phyloP scores from a whole-genome alignment of 2,329 filamentous ascomycete species.

The Trichoderma brevicompactum region DNA sequence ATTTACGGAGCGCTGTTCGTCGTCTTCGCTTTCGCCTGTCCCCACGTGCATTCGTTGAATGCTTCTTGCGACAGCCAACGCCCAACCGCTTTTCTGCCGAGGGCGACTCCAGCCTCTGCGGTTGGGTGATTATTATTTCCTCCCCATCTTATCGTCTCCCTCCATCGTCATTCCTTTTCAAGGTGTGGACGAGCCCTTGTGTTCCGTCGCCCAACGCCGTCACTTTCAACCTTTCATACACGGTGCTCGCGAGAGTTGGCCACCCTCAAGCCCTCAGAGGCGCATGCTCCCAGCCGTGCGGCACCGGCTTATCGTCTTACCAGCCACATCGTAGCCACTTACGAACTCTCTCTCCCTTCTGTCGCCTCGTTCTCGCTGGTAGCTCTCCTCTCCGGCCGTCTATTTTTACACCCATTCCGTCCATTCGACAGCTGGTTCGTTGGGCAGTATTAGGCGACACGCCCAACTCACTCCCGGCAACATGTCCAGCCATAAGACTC shows the following conservation, averaged over 20 bases:
- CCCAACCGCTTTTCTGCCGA: constrained; percentile 19
- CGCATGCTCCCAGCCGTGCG: constrained; percentile 19
- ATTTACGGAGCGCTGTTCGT: not conserved
- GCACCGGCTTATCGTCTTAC: constrained; percentile 21
- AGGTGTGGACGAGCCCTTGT: not conserved
- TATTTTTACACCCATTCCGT: constrained; percentile 25
- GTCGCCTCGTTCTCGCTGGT: not conserved
- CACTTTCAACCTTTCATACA: not conserved
- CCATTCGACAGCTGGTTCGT: not conserved
- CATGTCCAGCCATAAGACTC: constrained; percentile 30
- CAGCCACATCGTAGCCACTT: constrained; percentile 28
- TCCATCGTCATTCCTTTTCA: constrained; percentile 24
- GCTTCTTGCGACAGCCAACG: constrained; percentile 21
- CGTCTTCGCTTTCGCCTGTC: constrained; percentile 1
- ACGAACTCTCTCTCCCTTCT: constrained; percentile 17
- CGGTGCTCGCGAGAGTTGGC: not conserved
- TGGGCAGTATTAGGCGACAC: constrained; percentile 1
- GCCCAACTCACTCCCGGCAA: constrained; percentile 17
- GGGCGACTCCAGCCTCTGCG: not conserved
- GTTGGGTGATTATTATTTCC: not conserved
- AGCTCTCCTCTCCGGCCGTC: not conserved
- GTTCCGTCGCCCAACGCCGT: constrained; percentile 6
- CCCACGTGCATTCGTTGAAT: constrained; percentile 17
- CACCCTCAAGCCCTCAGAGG: constrained; percentile 1
- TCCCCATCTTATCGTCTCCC: not conserved